Conservation (phyloP, 306 rosid genomes). For the Inga oerstediana region DNA sequence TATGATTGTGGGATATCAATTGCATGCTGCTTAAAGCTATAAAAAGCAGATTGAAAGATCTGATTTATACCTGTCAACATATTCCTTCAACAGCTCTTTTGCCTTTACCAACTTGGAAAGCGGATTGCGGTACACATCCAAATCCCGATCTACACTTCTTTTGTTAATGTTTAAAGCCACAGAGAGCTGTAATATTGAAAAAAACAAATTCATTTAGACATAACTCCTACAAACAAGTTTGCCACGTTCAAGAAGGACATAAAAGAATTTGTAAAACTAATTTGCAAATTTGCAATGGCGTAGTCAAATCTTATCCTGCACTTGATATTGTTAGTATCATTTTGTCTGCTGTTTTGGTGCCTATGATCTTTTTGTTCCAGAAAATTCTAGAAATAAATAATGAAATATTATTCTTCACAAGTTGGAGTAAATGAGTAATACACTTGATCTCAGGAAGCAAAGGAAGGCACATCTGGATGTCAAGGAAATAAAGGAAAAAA, state of each 20-base stretch:
- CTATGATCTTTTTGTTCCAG: background rate
- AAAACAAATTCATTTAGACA: conserved; percentile 31
- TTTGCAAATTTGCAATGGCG: conserved; percentile 1
- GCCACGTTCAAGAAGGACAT: background rate
- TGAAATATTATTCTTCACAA: conserved; percentile 17
- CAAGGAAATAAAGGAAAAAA: background rate
- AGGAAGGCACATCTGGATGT: too few relatives aligned
- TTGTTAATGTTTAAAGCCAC: conserved; percentile 71
- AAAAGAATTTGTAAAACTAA: background rate
- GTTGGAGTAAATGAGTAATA: conserved; percentile 8
- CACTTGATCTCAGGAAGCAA: conserved; percentile 1
- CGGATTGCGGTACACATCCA: conserved; percentile 85
- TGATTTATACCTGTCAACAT: conserved; percentile 71
- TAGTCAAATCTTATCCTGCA: conserved; percentile 27
- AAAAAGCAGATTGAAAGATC: conserved; percentile 22
- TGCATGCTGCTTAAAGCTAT: background rate
- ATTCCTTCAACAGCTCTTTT: conserved; percentile 87
- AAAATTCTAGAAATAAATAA: conserved; percentile 11
- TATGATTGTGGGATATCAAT: background rate
- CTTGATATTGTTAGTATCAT: conserved; percentile 23
- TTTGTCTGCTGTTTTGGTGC: background rate
- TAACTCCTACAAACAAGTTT: background rate
- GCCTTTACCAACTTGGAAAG: conserved; percentile 98
- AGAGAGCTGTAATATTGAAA: conserved; percentile 65
- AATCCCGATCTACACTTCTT: conserved; percentile 85